A percentile compares a stretch with the other conserved stretches of the same genome.
These are phyloP conservation scores for Aegilops tauschii DNA, from an alignment of 176 grass and related monocot species.

Conservation along the genomic window DNA sequence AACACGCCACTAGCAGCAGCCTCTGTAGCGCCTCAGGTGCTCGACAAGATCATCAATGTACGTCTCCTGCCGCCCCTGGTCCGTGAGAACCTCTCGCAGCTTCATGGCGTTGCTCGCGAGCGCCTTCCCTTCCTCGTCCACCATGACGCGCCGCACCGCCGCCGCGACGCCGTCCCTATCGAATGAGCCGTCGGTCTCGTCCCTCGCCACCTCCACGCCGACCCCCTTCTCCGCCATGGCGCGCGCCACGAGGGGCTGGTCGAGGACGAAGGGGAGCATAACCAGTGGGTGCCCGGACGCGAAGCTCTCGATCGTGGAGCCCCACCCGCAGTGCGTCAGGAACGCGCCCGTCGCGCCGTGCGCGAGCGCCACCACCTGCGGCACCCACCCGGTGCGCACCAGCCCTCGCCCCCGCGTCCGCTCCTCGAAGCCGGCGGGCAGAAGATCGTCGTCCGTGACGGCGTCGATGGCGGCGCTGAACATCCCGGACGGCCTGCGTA, in stretches of 20 bases:
- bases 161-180: not conserved
- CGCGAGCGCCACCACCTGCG: slow-evolving; percentile 37
- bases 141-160: slow-evolving; percentile 31
- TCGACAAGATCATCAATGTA: slow-evolving; percentile 45
- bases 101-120: slow-evolving; percentile 16
- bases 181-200: slow-evolving; percentile 41
- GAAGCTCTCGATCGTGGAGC: slow-evolving; percentile 57
- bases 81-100: not conserved
- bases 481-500: slow-evolving; percentile 26
- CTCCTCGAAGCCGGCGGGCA: slow-evolving; percentile 41
- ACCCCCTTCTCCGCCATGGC: slow-evolving; percentile 25
- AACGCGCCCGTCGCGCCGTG: slow-evolving; percentile 44
- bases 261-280: slow-evolving; percentile 40
- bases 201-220: slow-evolving; percentile 38
- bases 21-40: not conserved
- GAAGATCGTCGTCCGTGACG: not conserved
- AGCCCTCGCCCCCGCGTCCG: not conserved
- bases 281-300: slow-evolving; percentile 51
- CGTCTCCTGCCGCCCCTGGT: slow-evolving; percentile 2
- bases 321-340: slow-evolving; percentile 67
- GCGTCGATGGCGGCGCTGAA: not conserved
- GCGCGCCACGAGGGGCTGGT: slow-evolving; percentile 41
- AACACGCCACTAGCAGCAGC: not conserved
- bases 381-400: slow-evolving; percentile 39
- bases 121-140: slow-evolving; percentile 45